Evolutionary conservation across 2,329 filamentous ascomycete species (phyloP), one percentile per base, ranked within the genome.

Genomic region (Exophiala lecanii-corni): DNA sequence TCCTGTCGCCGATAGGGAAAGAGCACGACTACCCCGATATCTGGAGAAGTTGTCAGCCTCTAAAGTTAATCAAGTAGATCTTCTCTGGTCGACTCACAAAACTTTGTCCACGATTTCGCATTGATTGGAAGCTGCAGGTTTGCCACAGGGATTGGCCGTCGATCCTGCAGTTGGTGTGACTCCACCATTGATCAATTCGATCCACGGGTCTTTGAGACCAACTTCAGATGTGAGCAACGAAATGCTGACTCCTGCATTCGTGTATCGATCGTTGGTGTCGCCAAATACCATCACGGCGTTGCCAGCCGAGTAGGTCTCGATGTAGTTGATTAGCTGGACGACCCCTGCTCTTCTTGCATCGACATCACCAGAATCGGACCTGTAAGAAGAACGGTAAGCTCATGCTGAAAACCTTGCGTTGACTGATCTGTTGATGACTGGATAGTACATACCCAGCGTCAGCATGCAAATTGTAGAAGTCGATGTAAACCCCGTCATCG

Each of bases 21-120:
- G 72, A n/a, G 69, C 63, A 42, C 66, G 54, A 12, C 58, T 59
- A 19, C 59, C 58, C 26, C 55, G 55, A 19, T 40, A 25, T 18
- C 26, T 42, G 12, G 9, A 39, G 12, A 19, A 34, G 6, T 40
- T n/a, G 12, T 16, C 21, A 44, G 17, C 15, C n/a, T 5, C 25
- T 28, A 28, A 9, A 9, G n/a, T 9, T 28, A n/a, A n/a, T n/a
- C n/a, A n/a, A 9, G 25, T 28, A 28, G 9, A 9, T 28, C n/a
- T 28, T 28, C 36, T n/a, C 45, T 54, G 47, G n/a, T 9, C 15
- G 6, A 40, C 37, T 40, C 16, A 40, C 37, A 82, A 74, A 35
- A 82, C 66, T 63, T 84, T 85, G 62, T 84, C 81, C 26, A 84
- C 78, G 2, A 74, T 78, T 64, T 85, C 81, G 61, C 81, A 85